These are phyloP conservation scores for Thymus mandschuricus DNA, from an alignment of 257 asterid genomes.

Conservation along the genomic window DNA sequence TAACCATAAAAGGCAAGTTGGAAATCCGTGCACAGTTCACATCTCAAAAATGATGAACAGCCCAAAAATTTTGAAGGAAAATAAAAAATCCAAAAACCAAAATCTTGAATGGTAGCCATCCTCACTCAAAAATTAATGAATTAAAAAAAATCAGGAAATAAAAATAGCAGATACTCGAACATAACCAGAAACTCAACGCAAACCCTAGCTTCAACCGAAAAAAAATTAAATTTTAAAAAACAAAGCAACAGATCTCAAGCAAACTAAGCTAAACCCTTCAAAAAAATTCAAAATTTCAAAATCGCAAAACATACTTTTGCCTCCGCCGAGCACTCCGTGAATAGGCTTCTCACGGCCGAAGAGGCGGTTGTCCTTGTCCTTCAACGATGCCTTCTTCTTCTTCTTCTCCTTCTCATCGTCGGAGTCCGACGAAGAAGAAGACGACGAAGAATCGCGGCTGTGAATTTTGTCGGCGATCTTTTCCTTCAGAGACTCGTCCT, in stretches of 20 bases:
- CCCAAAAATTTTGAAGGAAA: not conserved
- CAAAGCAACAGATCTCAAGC: not conserved
- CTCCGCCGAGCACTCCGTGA: conserved; percentile 81
- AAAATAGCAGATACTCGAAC: not conserved
- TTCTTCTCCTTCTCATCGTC: conserved; percentile 60
- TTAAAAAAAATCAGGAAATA: not conserved
- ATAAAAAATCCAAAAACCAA: not conserved
- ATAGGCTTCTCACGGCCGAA: conserved; percentile 80
- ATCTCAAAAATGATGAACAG: conserved; percentile 19
- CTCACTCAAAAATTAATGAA: not conserved
- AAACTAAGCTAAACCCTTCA: not conserved
- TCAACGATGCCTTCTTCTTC: conserved; percentile 51
- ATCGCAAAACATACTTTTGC: conserved; percentile 53
- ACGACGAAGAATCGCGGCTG: conserved; percentile 43
- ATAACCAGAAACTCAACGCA: no score
- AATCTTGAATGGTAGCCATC: not conserved
- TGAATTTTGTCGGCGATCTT: conserved; percentile 59
- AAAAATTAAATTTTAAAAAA: not conserved
- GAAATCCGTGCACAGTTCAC: conserved; percentile 27
- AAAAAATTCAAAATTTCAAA: no score
- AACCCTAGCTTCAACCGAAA: no score
- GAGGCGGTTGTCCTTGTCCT: conserved; percentile 59
- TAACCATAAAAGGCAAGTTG: conserved; percentile 32
- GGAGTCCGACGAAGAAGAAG: conserved; percentile 66
- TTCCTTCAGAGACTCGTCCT: conserved; percentile 58